Conservation (phyloP, 331 rosid genomes). For the Malus hybrid region DNA sequence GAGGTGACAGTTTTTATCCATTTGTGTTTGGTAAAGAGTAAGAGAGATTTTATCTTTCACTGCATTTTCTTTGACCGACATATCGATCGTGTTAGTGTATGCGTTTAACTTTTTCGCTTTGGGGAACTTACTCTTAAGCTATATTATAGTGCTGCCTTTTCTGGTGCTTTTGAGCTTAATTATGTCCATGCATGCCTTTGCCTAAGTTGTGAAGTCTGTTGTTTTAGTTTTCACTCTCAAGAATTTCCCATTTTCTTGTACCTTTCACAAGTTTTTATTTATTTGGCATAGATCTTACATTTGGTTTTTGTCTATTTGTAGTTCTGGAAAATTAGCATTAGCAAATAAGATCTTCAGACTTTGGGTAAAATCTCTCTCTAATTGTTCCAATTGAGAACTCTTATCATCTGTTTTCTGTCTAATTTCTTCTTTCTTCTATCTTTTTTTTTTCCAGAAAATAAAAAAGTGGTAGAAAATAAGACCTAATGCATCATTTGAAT, state of each 20-base stretch:
- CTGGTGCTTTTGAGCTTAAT: constrained; percentile 7
- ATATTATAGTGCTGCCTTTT: not conserved
- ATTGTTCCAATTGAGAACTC: not conserved
- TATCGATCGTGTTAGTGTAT: not conserved
- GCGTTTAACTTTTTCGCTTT: constrained; percentile 19
- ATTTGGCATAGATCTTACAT: constrained; percentile 17
- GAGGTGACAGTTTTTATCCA: constrained; percentile 11
- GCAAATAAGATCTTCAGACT: constrained; percentile 19
- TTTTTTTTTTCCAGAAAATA: not conserved
- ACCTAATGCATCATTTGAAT: constrained; percentile 7
- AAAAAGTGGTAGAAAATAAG: not conserved
- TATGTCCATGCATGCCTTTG: constrained; percentile 45
- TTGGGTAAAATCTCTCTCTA: constrained; percentile 4
- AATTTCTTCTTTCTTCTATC: not conserved
- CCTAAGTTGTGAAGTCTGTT: not conserved
- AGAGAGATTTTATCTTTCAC: not conserved
- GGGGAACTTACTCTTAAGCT: constrained; percentile 1
- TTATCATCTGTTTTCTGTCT: not conserved
- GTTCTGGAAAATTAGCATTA: constrained; percentile 16
- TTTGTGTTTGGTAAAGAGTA: not conserved
- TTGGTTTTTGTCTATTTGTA: constrained; percentile 21
- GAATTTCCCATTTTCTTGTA: not conserved
- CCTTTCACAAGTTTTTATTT: constrained; percentile 6
- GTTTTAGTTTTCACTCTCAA: constrained; percentile 12
- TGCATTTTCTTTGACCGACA: constrained; percentile 3